Conservation (phyloP, 1,284 basidiomycete species). For the Ganoderma sinense region DNA sequence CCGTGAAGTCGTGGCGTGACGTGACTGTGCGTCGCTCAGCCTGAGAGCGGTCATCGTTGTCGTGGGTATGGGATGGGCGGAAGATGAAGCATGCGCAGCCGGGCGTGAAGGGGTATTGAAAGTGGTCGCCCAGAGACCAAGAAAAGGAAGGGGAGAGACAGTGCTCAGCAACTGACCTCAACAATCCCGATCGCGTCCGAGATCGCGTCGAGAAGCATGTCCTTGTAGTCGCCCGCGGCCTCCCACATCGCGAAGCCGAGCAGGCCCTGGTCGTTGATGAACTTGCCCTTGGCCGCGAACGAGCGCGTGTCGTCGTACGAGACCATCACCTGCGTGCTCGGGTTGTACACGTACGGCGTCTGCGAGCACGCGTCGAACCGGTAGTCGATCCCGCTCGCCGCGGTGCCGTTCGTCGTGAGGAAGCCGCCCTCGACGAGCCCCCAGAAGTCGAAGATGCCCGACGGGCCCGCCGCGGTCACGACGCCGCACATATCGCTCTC, state of each 20-base stretch:
- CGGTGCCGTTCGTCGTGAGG: constrained; percentile 45
- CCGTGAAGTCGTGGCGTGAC: constrained; percentile 13
- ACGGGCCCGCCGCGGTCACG: constrained; percentile 36
- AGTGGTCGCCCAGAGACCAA: not conserved
- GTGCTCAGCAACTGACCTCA: constrained; percentile 31
- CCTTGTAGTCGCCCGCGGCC: constrained; percentile 63
- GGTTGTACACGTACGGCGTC: constrained; percentile 57
- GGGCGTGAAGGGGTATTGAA: constrained; percentile 11
- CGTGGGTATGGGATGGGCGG: not conserved
- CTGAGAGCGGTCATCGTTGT: constrained; percentile 3
- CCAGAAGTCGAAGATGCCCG: constrained; percentile 51
- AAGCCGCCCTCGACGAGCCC: constrained; percentile 50
- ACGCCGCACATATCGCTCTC: constrained; percentile 50
- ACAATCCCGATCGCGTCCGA: constrained; percentile 36
- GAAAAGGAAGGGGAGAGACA: constrained; percentile 7
- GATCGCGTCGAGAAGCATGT: constrained; percentile 64
- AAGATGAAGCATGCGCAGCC: not conserved
- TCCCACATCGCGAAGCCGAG: constrained; percentile 73
- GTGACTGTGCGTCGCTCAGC: constrained; percentile 3
- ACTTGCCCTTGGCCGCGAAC: constrained; percentile 63
- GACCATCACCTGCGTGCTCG: constrained; percentile 45
- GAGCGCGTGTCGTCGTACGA: constrained; percentile 50
- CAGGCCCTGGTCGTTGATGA: constrained; percentile 57
- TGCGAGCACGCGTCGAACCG: constrained; percentile 55
- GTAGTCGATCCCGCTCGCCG: constrained; percentile 48